Evolutionary conservation across 805 yeast genomes (phyloP).

Genomic region (Schizosaccharomyces octosporus): DNA sequence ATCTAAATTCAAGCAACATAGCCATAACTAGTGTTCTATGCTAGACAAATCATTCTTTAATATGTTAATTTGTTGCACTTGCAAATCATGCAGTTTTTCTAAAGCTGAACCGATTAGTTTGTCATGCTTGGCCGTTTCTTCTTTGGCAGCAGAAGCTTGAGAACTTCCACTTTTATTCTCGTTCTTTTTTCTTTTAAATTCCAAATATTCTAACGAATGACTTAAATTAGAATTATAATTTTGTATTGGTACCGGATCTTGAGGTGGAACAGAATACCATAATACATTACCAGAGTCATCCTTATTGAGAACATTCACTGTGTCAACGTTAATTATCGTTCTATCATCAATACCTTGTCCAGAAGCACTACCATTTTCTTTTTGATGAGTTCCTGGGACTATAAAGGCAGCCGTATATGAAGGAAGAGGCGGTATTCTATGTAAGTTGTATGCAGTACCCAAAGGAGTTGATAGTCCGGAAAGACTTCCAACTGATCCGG

Average conservation of each 20-base stretch:
- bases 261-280: conserved; percentile 12
- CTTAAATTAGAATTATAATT: neutral
- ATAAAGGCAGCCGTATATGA: conserved; percentile 3
- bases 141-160: neutral
- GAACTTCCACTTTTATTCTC: neutral
- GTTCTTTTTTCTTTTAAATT: neutral
- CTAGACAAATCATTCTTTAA: too few species aligned
- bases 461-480: neutral
- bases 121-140: neutral
- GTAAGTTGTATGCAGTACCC: neutral
- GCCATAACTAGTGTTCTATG: too few species aligned
- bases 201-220: neutral
- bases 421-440: neutral
- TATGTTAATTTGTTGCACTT: too few species aligned
- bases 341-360: conserved; percentile 3
- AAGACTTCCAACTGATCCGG: neutral
- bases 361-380: neutral
- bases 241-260: conserved; percentile 4
- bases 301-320: conserved; percentile 7
- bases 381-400: conserved; percentile 3
- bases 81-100: too few species aligned
- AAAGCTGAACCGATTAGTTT: too few species aligned
- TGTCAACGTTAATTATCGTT: conserved; percentile 7
- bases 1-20: too few species aligned
- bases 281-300: conserved; percentile 8